These are phyloP conservation scores for Infundibulicybe gibba DNA, from an alignment of 768 basidiomycete genomes.

Conservation along the genomic window DNA sequence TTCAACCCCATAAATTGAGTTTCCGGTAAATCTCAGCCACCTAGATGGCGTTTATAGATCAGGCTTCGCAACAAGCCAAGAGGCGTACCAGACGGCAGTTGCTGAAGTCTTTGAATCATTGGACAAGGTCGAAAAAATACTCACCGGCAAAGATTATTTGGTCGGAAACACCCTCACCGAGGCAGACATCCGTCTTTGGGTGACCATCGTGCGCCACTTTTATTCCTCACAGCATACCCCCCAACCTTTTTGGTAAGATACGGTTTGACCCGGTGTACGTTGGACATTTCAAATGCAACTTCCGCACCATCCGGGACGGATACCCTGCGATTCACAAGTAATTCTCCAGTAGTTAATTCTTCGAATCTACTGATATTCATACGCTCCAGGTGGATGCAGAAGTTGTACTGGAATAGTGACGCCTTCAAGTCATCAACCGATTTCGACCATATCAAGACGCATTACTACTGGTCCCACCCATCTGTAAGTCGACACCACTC, in stretches of 20 bases:
- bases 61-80: conserved; percentile 79
- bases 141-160: conserved; percentile 80
- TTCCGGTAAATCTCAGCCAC: neutral
- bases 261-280: conserved; percentile 90
- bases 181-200: conserved; percentile 81
- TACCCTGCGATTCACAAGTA: conserved; percentile 80
- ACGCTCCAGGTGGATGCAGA: conserved; percentile 64
- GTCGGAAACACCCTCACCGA: conserved; percentile 79
- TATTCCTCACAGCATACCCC: neutral
- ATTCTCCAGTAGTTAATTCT: conserved; percentile 2
- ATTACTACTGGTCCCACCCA: conserved; percentile 64
- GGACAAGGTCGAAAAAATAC: conserved; percentile 73
- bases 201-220: conserved; percentile 66
- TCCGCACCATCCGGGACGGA: conserved; percentile 77
- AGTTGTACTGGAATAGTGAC: conserved; percentile 85
- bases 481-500: conserved; percentile 21
- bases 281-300: conserved; percentile 91
- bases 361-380: neutral
- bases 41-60: conserved; percentile 83
- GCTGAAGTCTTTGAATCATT: conserved; percentile 69
- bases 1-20: neutral
- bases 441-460: conserved; percentile 83
- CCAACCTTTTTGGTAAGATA: conserved; percentile 36
- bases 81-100: conserved; percentile 78
- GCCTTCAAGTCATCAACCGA: conserved; percentile 89